Percentiles rank a stretch among this genome's conserved stretches.
phyloP scores from a whole-genome alignment of 495 filamentous ascomycete genomes.

The Lophiostoma macrostomum region DNA sequence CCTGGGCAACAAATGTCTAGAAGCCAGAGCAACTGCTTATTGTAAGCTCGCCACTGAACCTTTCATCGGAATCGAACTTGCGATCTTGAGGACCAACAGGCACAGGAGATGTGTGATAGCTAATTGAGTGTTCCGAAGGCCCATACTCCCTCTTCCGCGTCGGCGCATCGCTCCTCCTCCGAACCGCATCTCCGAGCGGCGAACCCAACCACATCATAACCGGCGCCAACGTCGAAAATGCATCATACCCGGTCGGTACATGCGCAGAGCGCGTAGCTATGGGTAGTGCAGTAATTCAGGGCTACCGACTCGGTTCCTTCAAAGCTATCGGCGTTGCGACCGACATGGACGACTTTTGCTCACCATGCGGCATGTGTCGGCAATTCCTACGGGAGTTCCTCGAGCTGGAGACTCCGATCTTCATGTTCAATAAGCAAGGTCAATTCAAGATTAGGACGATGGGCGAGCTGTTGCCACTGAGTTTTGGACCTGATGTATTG shows the following conservation, averaged over 20 bases:
- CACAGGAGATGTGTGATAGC: not conserved
- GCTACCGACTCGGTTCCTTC: conserved; percentile 58
- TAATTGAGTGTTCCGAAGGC: conserved; percentile 46
- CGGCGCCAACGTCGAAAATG: conserved; percentile 95
- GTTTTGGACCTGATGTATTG: conserved; percentile 32
- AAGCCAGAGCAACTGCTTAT: conserved; percentile 74
- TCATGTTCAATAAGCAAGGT: conserved; percentile 83
- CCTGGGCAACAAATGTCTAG: conserved; percentile 56
- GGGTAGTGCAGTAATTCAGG: conserved; percentile 67
- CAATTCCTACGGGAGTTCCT: conserved; percentile 48
- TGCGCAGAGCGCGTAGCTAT: conserved; percentile 92
- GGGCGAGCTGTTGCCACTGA: conserved; percentile 47
- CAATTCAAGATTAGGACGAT: conserved; percentile 68
- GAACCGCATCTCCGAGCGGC: conserved; percentile 44
- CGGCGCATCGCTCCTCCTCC: conserved; percentile 75
- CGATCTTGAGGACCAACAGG: not conserved
- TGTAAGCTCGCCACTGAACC: conserved; percentile 51
- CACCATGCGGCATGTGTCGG: conserved; percentile 55
- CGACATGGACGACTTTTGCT: conserved; percentile 55
- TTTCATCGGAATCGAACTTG: not conserved
- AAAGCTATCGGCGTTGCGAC: conserved; percentile 84
- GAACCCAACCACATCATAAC: conserved; percentile 32
- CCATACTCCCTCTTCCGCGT: conserved; percentile 94
- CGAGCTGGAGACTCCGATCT: conserved; percentile 62
- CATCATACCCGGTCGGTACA: conserved; percentile 82